phyloP scores from a whole-genome alignment of 805 yeast species.

The Kuraishia piskuri region DNA sequence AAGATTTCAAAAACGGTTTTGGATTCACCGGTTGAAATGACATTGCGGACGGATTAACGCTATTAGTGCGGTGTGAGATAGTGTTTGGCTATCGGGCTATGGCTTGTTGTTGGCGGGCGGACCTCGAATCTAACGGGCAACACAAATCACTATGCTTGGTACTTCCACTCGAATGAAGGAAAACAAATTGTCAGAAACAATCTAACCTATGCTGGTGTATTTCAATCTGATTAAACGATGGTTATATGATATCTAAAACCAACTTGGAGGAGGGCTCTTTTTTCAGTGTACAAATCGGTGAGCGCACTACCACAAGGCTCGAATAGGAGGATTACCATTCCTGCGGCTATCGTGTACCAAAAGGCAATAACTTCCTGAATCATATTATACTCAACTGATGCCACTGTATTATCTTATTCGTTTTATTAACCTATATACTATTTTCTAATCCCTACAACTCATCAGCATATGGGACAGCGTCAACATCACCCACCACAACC shows the following conservation, averaged over 20 bases:
- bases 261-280: not conserved
- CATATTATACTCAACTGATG: no score
- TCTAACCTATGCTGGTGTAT: no score
- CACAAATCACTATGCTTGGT: no score
- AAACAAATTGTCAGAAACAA: no score
- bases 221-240: no score
- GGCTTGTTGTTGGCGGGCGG: no score
- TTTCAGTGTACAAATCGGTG: not conserved
- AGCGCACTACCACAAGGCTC: not conserved
- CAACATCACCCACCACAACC: constrained; percentile 85
- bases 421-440: constrained; percentile 1
- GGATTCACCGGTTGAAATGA: constrained; percentile 70
- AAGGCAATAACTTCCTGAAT: not conserved
- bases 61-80: no score
- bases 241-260: no score
- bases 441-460: constrained; percentile 50
- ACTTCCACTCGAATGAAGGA: no score
- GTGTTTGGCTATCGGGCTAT: no score
- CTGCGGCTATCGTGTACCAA: no score
- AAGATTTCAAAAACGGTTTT: constrained; percentile 76
- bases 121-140: no score
- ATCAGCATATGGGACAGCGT: constrained; percentile 78
- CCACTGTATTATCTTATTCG: not conserved
- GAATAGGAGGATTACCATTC: not conserved
- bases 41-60: constrained; percentile 11